These are phyloP conservation scores for Lichtheimia corymbifera DNA, from an alignment of 371 early-diverging fungal species.

Conservation along the genomic window DNA sequence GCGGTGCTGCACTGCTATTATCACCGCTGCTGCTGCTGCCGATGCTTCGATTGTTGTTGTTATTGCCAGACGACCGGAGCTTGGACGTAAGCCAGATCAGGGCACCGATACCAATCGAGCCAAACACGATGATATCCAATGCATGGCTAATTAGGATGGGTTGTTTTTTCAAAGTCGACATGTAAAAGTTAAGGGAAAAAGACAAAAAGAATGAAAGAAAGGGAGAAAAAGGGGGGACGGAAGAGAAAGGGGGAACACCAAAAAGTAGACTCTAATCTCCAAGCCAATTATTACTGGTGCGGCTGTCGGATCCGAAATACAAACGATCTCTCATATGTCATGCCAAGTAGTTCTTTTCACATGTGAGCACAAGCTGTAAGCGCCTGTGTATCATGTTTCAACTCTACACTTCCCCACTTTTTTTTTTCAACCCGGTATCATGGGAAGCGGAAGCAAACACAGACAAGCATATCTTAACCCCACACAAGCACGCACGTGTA, in stretches of 20 bases:
- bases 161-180: neutral
- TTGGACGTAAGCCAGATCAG: neutral
- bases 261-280: too few species aligned
- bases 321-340: too few species aligned
- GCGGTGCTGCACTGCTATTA: slow-evolving; percentile 3
- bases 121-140: neutral
- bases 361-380: too few species aligned
- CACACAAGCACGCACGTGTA: too few species aligned
- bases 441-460: too few species aligned
- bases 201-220: slow-evolving; percentile 1
- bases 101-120: slow-evolving; percentile 4
- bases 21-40: neutral
- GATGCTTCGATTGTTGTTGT: neutral
- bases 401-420: too few species aligned
- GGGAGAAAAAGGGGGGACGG: neutral
- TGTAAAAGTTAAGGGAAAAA: neutral
- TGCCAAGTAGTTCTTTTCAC: too few species aligned
- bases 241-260: neutral
- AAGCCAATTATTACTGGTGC: too few species aligned
- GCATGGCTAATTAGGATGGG: neutral
- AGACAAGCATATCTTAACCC: too few species aligned
- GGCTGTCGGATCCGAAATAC: too few species aligned
- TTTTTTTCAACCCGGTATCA: too few species aligned
- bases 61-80: neutral
- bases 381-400: too few species aligned